These are phyloP conservation scores for Penicillium nordicum DNA, from an alignment of 2,329 filamentous ascomycete genomes.

Conservation along the genomic window DNA sequence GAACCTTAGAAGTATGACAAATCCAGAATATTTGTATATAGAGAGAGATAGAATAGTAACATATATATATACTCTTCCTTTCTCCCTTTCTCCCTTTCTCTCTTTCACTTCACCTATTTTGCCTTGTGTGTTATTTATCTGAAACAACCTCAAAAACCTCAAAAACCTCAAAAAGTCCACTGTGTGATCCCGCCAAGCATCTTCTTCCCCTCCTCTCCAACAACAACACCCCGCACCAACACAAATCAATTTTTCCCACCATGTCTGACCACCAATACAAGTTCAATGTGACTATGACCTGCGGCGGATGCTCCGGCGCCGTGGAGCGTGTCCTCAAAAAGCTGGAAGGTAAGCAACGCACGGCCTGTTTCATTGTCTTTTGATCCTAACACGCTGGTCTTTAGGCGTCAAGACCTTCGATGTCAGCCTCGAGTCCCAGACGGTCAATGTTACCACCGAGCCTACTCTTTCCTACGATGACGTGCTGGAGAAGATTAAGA, in stretches of 20 bases:
- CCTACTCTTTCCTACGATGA: slow-evolving; percentile 70
- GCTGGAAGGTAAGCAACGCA: slow-evolving; percentile 67
- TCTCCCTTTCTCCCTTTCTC: not conserved
- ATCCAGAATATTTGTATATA: not conserved
- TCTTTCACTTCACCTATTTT: not conserved
- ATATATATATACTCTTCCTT: not conserved
- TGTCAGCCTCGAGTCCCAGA: slow-evolving; percentile 82
- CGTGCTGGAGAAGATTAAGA: slow-evolving; percentile 83
- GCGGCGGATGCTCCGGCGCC: slow-evolving; percentile 92
- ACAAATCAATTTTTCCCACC: slow-evolving; percentile 27
- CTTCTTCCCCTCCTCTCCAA: not conserved
- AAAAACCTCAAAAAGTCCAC: not conserved
- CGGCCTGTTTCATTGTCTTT: not conserved
- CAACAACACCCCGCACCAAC: not conserved
- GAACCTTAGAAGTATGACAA: slow-evolving; percentile 5
- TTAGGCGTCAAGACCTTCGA: slow-evolving; percentile 81
- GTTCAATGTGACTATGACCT: slow-evolving; percentile 92
- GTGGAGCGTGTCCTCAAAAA: slow-evolving; percentile 89
- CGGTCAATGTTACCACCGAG: slow-evolving; percentile 70
- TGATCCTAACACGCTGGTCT: not conserved
- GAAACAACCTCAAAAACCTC: not conserved
- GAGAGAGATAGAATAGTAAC: not conserved
- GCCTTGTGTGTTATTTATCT: not conserved
- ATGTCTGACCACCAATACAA: slow-evolving; percentile 89
- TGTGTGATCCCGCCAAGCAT: not conserved